Conservation (phyloP, 805 yeast genomes). For the Metschnikowia similis region DNA sequence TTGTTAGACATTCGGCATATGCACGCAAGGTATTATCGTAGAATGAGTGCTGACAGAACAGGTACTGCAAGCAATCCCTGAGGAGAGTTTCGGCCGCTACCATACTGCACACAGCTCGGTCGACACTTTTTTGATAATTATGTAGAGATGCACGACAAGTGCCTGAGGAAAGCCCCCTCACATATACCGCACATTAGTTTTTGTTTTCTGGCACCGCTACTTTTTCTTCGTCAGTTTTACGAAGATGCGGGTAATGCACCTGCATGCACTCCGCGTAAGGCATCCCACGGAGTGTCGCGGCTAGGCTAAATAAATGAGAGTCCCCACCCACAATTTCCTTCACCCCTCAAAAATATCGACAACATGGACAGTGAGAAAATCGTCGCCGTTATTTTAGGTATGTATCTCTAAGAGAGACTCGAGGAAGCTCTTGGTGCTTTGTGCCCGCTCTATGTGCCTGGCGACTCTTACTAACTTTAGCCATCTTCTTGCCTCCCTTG, state of each 20-base stretch:
- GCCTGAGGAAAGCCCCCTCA: no score
- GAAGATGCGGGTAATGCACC: not conserved
- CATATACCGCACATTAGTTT: no score
- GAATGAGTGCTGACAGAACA: not conserved
- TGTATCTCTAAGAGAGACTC: constrained; percentile 8
- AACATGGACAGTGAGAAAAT: constrained; percentile 39
- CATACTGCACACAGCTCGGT: not conserved
- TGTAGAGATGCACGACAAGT: no score
- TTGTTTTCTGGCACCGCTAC: not conserved
- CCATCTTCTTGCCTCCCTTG: constrained; percentile 68
- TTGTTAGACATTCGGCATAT: not conserved
- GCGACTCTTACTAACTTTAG: constrained; percentile 26
- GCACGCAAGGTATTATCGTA: not conserved
- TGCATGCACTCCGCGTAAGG: not conserved
- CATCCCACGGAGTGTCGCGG: not conserved
- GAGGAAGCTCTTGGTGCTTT: not conserved
- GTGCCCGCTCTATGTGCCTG: constrained; percentile 1
- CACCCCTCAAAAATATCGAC: not conserved
- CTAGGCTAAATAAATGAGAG: not conserved
- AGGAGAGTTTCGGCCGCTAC: no score
- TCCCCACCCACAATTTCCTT: not conserved
- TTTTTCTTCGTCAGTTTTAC: no score
- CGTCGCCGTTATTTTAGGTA: constrained; percentile 35
- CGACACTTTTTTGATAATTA: not conserved
- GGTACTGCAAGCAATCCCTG: not conserved